A percentile compares a stretch with the other conserved stretches of the same genome.
Evolutionary conservation across 805 yeast genomes (phyloP).

Genomic region (Kazachstania africana): DNA sequence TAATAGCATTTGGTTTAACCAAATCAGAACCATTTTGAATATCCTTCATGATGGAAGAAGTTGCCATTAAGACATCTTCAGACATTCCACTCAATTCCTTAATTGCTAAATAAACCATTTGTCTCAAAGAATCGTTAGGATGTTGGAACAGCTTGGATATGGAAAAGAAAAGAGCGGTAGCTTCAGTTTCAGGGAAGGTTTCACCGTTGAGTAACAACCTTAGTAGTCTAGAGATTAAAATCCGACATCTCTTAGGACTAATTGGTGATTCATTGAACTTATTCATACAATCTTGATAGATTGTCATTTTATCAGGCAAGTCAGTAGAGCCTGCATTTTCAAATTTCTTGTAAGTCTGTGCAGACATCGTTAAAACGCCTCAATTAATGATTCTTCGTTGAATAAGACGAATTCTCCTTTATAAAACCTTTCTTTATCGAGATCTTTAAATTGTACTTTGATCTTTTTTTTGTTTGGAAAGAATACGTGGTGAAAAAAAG

Average conservation of each 20-base stretch:
- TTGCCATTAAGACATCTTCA: constrained; percentile 92
- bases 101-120: constrained; percentile 85
- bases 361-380: constrained; percentile 45
- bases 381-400: background rate
- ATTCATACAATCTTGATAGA: constrained; percentile 87
- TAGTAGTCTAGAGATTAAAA: constrained; percentile 68
- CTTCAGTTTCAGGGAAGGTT: constrained; percentile 75
- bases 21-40: constrained; percentile 79
- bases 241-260: constrained; percentile 77
- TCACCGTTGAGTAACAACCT: constrained; percentile 80
- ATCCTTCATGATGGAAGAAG: constrained; percentile 96
- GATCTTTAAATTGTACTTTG: background rate
- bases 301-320: constrained; percentile 90
- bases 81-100: constrained; percentile 80
- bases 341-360: constrained; percentile 70
- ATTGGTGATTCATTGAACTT: constrained; percentile 89
- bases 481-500: too few species aligned
- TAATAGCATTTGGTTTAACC: constrained; percentile 88
- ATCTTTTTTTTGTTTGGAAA: too few species aligned
- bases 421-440: too few species aligned
- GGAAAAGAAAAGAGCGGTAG: constrained; percentile 86
- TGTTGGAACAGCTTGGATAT: constrained; percentile 93
- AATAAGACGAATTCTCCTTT: too few species aligned
- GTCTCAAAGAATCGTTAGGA: constrained; percentile 71
- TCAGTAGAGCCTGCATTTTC: constrained; percentile 62